Percentiles rank a stretch among this genome's conserved stretches.
phyloP scores from a whole-genome alignment of 441 rosid species.

The Flueggea neowawraea region DNA sequence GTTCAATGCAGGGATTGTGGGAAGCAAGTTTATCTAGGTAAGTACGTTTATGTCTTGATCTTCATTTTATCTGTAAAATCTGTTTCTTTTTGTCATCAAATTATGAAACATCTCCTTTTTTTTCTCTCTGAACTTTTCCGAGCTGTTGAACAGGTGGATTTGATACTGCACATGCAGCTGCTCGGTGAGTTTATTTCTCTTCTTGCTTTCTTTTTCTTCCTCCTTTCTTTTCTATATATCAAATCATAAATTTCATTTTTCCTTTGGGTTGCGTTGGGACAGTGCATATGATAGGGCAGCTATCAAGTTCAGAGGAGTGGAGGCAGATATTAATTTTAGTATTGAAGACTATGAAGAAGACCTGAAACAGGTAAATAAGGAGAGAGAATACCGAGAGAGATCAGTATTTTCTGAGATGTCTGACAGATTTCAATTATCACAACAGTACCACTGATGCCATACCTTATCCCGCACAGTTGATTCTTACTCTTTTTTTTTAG shows the following conservation, averaged over 20 bases:
- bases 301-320: slow-evolving; percentile 90
- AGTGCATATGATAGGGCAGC: slow-evolving; percentile 99
- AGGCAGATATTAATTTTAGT: slow-evolving; percentile 89
- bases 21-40: slow-evolving; percentile 98
- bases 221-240: neutral
- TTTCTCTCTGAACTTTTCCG: too few relatives aligned
- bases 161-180: slow-evolving; percentile 99
- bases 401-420: neutral
- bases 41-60: slow-evolving; percentile 1
- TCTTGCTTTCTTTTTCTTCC: too few relatives aligned
- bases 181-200: slow-evolving; percentile 50
- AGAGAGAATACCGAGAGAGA: neutral
- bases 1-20: slow-evolving; percentile 90
- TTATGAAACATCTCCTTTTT: neutral
- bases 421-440: slow-evolving; percentile 19
- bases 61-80: neutral
- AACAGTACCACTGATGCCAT: slow-evolving; percentile 12
- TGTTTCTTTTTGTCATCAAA: slow-evolving; percentile 4
- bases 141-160: slow-evolving; percentile 84
- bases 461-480: slow-evolving; percentile 30
- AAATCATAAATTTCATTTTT: neutral
- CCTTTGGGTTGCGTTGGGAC: slow-evolving; percentile 4
- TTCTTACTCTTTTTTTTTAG: slow-evolving; percentile 8
- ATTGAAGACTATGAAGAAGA: slow-evolving; percentile 90
- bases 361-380: slow-evolving; percentile 76